These are phyloP conservation scores for Leptographium radiaticola DNA, from an alignment of 2,329 filamentous ascomycete species.

Conservation along the genomic window DNA sequence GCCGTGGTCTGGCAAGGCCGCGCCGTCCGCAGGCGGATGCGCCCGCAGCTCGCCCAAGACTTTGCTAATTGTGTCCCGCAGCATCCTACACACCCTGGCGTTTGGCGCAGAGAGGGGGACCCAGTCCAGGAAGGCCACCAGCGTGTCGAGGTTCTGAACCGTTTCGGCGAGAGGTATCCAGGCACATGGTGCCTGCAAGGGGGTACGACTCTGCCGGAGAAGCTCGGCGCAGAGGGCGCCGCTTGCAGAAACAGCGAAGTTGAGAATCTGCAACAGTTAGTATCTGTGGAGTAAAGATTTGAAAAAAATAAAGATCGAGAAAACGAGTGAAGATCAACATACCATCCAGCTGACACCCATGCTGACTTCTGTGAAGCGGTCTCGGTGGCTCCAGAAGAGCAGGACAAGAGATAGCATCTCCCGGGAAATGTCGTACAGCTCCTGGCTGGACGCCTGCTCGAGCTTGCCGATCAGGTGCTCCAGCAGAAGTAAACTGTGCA, in stretches of 20 bases:
- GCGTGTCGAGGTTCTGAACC: neutral
- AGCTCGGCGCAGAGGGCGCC: neutral
- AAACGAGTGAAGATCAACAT: neutral
- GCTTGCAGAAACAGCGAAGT: neutral
- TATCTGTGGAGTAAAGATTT: neutral
- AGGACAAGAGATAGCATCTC: neutral
- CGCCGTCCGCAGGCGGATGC: neutral
- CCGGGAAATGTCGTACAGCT: neutral
- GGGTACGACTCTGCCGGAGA: neutral
- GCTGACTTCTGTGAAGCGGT: neutral
- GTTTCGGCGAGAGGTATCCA: neutral
- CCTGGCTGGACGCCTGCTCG: neutral
- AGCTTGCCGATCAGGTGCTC: neutral
- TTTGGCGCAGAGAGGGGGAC: neutral
- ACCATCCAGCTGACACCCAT: neutral
- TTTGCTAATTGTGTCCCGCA: neutral
- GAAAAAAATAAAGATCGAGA: neutral
- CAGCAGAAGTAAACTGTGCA: neutral
- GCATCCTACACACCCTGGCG: neutral
- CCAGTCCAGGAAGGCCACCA: neutral
- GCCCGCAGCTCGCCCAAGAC: neutral
- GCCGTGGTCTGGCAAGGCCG: neutral
- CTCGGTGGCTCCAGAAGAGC: neutral
- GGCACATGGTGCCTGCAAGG: neutral
- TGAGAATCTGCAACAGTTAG: neutral